A percentile compares a stretch with the other conserved stretches of the same genome.
Conservation (phyloP, 208 protist genomes). For the Vickermania ingenoplastis region DNA sequence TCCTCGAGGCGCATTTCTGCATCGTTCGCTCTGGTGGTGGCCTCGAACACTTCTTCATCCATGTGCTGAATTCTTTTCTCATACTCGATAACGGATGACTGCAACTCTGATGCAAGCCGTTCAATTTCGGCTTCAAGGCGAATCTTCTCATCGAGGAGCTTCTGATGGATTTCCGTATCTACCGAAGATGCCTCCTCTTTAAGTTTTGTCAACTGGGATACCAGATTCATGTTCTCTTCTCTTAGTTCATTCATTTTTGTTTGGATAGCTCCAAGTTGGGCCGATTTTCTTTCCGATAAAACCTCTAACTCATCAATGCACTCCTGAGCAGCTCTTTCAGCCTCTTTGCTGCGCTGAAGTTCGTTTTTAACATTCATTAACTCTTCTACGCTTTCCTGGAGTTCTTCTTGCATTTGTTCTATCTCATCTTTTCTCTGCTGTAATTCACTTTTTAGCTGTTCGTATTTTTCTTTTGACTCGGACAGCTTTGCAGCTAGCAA, state of each 20-base stretch:
- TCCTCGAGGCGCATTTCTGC: constrained; percentile 49
- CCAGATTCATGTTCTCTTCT: constrained; percentile 9
- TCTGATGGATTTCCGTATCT: constrained; percentile 23
- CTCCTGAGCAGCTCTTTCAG: constrained; percentile 16
- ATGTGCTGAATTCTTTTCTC: constrained; percentile 33
- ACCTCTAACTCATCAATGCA: constrained; percentile 26
- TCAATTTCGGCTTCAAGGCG: constrained; percentile 27
- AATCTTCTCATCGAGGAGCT: constrained; percentile 15
- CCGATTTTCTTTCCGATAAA: constrained; percentile 5
- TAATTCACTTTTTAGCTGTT: constrained; percentile 14
- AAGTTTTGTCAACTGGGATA: constrained; percentile 21
- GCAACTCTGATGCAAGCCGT: constrained; percentile 28
- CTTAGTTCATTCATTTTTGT: constrained; percentile 14
- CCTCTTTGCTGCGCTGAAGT: neutral
- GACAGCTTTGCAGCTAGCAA: constrained; percentile 45
- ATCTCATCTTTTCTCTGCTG: constrained; percentile 16
- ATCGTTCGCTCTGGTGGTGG: constrained; percentile 34
- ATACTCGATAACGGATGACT: constrained; percentile 30
- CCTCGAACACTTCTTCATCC: constrained; percentile 39
- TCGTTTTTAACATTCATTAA: constrained; percentile 13
- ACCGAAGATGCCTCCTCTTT: constrained; percentile 14
- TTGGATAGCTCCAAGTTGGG: constrained; percentile 5
- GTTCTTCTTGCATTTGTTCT: constrained; percentile 2
- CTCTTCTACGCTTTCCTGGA: constrained; percentile 20
- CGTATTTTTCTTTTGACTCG: constrained; percentile 39